Evolutionary conservation across 2,329 filamentous ascomycete species (phyloP), one percentile per base, ranked within the genome.

Genomic region (Fusarium phyllophilum): DNA sequence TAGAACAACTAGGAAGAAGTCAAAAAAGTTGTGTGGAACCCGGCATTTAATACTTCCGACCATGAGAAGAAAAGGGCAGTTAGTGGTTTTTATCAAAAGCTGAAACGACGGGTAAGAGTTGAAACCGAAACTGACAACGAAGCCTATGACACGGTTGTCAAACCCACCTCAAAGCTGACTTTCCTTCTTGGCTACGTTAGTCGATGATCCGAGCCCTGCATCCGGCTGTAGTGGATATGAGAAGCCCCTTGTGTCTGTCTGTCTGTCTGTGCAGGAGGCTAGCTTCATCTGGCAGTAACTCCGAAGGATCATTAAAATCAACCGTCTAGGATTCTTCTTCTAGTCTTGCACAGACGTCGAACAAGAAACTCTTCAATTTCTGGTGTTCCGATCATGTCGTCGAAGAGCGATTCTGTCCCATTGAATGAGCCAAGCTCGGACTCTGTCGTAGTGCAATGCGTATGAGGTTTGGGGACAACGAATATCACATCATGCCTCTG

Each of bases 281-380:
- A 77, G 54, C 76, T 78, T 20, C 15, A 71, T 78, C 38, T 57
- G 66, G 72, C 41, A 41, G 33, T 55, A 73, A 66, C 60, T 51
- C 76, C 76, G 76, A 74, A 74, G 65, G 39, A 67, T 51, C 65
- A 70, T 73, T 61, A 54, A 66, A 59, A 55, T 65, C 55, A 59
- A 72, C 62, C 60, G 34, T 54, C 48, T 29, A 45, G 46, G 60
- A 20, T 62, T 41, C 38, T 24, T 29, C 29, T 63, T 51, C 68
- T 34, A 11, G 49, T 34, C 38, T 67, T 48, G 39, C 57, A 33
- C 44, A 48, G 48, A 46, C 70, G 39, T 60, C 58, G 51, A 68
- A 56, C 64, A 39, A 61, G 10, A 29, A 56, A 26, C 49, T 61
- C n/a, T 58, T 45, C 33, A 55, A 44, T 38, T 46, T 56, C 49